Evolutionary conservation across 305 asterid species (phyloP), one percentile per base, ranked within the genome.

Genomic region (Caryopteris hybrid): DNA sequence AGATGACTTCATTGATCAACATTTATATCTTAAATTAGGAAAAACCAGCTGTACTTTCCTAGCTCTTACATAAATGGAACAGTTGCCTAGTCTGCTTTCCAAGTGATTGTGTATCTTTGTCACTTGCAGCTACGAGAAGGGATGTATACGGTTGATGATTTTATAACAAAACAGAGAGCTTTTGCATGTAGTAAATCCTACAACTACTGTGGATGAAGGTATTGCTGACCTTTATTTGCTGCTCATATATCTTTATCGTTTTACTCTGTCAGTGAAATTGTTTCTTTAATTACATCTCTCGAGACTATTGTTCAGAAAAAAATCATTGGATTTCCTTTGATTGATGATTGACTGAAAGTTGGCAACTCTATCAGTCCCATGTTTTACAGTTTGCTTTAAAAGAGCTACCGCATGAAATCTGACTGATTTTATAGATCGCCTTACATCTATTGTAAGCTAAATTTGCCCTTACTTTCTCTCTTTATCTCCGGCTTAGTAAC

Each of bases 321-420:
- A 80, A 78, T 85, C 43, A 88, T 92, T 22, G 95, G 95, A 17
- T 84, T 85, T 74, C 95, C 95, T 6, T 92, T 88, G 70, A 64
- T 88, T 66, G 91, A 88, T 62, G 88, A 83, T 71, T n/a, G 88
- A 85, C 70, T 83, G 88, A 88, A 88, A 85, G 41, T 76, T 88
- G 95, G 95, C 85, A 88, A 78, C 17, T 45, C 56, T 51, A 47
- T 34, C 5, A 8, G 47, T 48, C 18, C n/a, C n/a, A n/a, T n/a
- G n/a, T n/a, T n/a, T n/a, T n/a, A n/a, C n/a, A n/a, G n/a, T n/a
- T n/a, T n/a, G 36, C n/a, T 17, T 8, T 29, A 38, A 6, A 38
- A 57, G 25, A 39, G 42, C 38, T 18, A 45, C 18, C 52, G 20
- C 45, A 47, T 64, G 42, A 22, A 33, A 51, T 31, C 11, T 62